phyloP scores from a whole-genome alignment of 2,329 filamentous ascomycete species.

The Microsporum ferrugineum region DNA sequence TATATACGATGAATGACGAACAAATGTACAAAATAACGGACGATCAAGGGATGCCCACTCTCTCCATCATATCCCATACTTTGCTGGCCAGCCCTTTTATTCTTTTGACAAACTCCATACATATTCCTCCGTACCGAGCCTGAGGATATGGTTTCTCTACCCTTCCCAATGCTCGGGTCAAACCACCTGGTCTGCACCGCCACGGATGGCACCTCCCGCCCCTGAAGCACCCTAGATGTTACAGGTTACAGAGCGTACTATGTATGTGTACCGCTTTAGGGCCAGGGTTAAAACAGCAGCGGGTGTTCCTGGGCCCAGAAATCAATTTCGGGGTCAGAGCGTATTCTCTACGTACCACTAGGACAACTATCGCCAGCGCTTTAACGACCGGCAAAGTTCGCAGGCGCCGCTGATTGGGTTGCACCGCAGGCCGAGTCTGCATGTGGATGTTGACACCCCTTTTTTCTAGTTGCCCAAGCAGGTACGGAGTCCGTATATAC shows the following conservation, averaged over 20 bases:
- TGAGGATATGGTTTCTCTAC: neutral
- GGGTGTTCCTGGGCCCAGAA: conserved; percentile 4
- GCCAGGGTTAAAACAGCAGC: neutral
- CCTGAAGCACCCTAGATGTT: conserved; percentile 5
- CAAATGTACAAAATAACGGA: neutral
- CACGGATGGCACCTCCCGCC: neutral
- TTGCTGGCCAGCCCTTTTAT: neutral
- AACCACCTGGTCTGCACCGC: neutral
- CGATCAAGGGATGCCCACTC: neutral
- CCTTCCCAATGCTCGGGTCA: neutral
- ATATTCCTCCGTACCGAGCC: neutral
- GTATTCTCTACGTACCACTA: conserved; percentile 2
- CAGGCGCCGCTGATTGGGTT: conserved; percentile 1
- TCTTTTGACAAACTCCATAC: neutral
- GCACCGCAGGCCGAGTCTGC: neutral
- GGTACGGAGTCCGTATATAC: neutral
- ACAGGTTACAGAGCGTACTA: neutral
- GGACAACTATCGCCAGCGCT: neutral
- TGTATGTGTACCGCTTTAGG: neutral
- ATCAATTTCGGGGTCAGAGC: conserved; percentile 4
- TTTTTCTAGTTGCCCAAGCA: conserved; percentile 2
- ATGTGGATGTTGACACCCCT: conserved; percentile 4
- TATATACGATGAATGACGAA: neutral
- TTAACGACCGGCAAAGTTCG: neutral
- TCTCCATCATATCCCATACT: neutral